These are phyloP conservation scores for Metarhizium rileyi DNA, from an alignment of 2,329 filamentous ascomycete species.

Conservation along the genomic window DNA sequence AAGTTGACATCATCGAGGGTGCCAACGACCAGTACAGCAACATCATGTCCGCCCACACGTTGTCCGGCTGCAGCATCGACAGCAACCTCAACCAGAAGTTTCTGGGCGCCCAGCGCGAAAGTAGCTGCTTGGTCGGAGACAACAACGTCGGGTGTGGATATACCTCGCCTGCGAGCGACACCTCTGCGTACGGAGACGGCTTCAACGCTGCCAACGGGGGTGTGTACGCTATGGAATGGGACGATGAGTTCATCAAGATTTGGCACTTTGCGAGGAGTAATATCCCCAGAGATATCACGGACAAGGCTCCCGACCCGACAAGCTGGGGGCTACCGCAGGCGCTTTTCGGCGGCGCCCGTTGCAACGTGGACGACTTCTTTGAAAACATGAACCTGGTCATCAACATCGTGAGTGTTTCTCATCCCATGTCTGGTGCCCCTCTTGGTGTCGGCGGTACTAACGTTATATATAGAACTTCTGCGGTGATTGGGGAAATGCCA, in stretches of 20 bases:
- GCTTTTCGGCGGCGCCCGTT: slow-evolving; percentile 53
- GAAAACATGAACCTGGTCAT: slow-evolving; percentile 61
- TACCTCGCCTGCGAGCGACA: slow-evolving; percentile 28
- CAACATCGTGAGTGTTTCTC: slow-evolving; percentile 44
- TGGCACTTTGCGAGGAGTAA: slow-evolving; percentile 64
- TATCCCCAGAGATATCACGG: slow-evolving; percentile 56
- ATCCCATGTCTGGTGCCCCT: not conserved
- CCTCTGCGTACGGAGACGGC: slow-evolving; percentile 45
- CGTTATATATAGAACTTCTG: slow-evolving; percentile 50
- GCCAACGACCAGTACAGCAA: slow-evolving; percentile 53
- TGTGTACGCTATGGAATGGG: slow-evolving; percentile 65
- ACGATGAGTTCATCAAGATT: slow-evolving; percentile 54
- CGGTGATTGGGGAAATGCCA: slow-evolving; percentile 57
- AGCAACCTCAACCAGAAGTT: slow-evolving; percentile 12
- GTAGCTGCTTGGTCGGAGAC: slow-evolving; percentile 27
- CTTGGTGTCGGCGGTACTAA: not conserved
- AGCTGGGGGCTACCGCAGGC: slow-evolving; percentile 62
- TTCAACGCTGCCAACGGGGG: slow-evolving; percentile 62
- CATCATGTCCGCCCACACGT: slow-evolving; percentile 53
- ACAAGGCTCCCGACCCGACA: slow-evolving; percentile 49
- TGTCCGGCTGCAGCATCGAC: slow-evolving; percentile 21
- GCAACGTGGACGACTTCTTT: slow-evolving; percentile 58
- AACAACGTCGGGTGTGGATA: slow-evolving; percentile 37
- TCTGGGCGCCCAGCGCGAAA: slow-evolving; percentile 17
- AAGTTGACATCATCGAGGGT: slow-evolving; percentile 63